Evolutionary conservation across 176 grass and related monocot species (phyloP).

Genomic region (Eleusine coracana): DNA sequence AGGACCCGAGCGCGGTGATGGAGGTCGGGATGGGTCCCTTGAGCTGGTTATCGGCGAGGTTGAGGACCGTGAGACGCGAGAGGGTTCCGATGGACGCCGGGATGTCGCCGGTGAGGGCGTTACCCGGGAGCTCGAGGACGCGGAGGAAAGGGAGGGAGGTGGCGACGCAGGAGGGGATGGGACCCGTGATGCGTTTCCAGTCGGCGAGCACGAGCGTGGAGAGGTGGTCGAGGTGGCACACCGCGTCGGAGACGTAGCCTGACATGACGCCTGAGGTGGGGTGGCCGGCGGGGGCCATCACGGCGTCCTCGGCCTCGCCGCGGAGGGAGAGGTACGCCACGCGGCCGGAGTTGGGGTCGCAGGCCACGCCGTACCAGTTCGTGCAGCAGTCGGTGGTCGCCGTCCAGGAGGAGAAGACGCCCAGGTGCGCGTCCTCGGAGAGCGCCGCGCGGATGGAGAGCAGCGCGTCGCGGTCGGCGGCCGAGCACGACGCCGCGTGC

Average conservation of each 20-base stretch:
- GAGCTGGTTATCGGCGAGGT: slow-evolving; percentile 86
- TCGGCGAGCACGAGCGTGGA: slow-evolving; percentile 76
- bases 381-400: slow-evolving; percentile 76
- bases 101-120: slow-evolving; percentile 71
- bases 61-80: slow-evolving; percentile 77
- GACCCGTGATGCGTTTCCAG: slow-evolving; percentile 89
- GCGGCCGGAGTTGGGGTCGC: slow-evolving; percentile 69
- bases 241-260: slow-evolving; percentile 75
- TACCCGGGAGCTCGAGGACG: slow-evolving; percentile 81
- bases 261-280: slow-evolving; percentile 80
- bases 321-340: slow-evolving; percentile 78
- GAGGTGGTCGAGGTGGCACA: slow-evolving; percentile 74
- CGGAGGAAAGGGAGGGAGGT: slow-evolving; percentile 62
- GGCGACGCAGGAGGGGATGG: slow-evolving; percentile 73
- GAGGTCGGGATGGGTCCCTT: slow-evolving; percentile 54
- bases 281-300: slow-evolving; percentile 60
- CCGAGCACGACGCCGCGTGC: slow-evolving; percentile 15
- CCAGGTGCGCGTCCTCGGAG: slow-evolving; percentile 70
- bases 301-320: slow-evolving; percentile 82
- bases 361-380: slow-evolving; percentile 90
- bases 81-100: slow-evolving; percentile 62
- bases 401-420: slow-evolving; percentile 83
- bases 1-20: slow-evolving; percentile 44
- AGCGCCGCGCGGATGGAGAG: slow-evolving; percentile 70
- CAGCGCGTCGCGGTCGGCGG: slow-evolving; percentile 56